Evolutionary conservation across 2,329 filamentous ascomycete genomes (phyloP), one percentile per base, ranked within the genome.

Genomic region (Bipolaris gigantea): DNA sequence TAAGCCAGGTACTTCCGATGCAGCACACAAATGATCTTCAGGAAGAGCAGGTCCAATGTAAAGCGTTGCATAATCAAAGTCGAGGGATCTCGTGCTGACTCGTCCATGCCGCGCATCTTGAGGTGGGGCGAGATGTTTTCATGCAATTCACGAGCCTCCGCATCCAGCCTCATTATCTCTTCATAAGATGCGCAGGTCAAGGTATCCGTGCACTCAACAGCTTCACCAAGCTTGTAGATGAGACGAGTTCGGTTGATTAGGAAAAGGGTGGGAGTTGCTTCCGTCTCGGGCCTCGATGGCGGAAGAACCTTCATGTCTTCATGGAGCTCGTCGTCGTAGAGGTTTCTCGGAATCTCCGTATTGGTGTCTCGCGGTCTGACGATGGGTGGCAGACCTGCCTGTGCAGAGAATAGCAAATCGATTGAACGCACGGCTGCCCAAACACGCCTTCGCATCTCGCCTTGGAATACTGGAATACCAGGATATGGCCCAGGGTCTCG

Each of bases 11-110:
- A 97, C 60, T 92, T 92, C 46, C 92, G 84, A 73, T 99, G 94
- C 35, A 99, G 82, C 19, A 96, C 84, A 65, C 91, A 95, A 65
- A 96, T 83, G 16, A 92, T 89, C 76, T 96, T 96, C 60, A 95
- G 86, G 69, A 92, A 96, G 5, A 97, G 77, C 45, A 94, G 87
- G 57, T 94, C 90, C 30, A 97, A 78, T 52, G 89, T 89, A 70
- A 92, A 92, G 25, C 92, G 86, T 47, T 92, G 89, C 78, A 96
- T 88, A 53, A 97, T 83, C 30, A 87, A 66, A 19, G 81, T 82
- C 2, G 83, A 79, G 0, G 85, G 87, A 55, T 96, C 92, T 42
- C 86, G 81, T 4, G 85, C 87, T 38, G 83, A 85, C 50, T 90
- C 88, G 53, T 92, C 88, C 54, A 96, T 81, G 0, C 87, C 82